A percentile compares a stretch with the other conserved stretches of the same genome.
Conservation (phyloP, 495 filamentous ascomycete genomes). For the Pseudevernia furfuracea region DNA sequence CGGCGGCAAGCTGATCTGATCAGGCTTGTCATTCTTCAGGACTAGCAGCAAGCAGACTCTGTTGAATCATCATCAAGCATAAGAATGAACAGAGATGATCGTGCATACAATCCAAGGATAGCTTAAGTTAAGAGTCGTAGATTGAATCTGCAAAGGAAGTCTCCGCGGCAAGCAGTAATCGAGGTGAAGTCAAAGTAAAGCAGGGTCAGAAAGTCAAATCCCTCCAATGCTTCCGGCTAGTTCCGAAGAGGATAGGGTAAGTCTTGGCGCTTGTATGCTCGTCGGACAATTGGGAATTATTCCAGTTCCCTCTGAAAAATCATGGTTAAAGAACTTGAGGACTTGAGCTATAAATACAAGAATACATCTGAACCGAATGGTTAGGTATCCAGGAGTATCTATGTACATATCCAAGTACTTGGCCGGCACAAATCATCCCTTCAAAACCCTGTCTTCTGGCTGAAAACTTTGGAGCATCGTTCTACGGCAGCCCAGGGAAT, state of each 20-base stretch:
- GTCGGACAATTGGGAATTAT: too few relatives aligned
- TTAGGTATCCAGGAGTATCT: neutral
- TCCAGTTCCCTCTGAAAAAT: too few relatives aligned
- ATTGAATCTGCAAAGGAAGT: neutral
- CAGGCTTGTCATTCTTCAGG: conserved; percentile 6
- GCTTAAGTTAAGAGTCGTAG: neutral
- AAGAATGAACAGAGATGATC: neutral
- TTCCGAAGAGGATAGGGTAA: conserved; percentile 7
- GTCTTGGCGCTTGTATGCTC: neutral
- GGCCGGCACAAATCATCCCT: conserved; percentile 1
- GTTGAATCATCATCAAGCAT: neutral
- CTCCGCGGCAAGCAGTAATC: neutral
- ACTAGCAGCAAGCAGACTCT: neutral
- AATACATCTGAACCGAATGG: neutral
- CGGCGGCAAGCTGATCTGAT: conserved; percentile 10
- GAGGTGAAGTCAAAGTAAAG: conserved; percentile 8
- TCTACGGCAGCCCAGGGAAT: conserved; percentile 65
- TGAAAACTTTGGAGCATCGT: conserved; percentile 56
- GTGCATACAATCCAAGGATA: neutral
- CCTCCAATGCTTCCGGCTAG: conserved; percentile 6
- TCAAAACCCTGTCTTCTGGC: conserved; percentile 47
- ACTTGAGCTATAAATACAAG: too few relatives aligned
- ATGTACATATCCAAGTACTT: neutral
- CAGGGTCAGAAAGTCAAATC: conserved; percentile 11
- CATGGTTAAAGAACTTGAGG: too few relatives aligned